Evolutionary conservation across 179 eudicot species (phyloP).

Genomic region (Heliamphora pulchella): DNA sequence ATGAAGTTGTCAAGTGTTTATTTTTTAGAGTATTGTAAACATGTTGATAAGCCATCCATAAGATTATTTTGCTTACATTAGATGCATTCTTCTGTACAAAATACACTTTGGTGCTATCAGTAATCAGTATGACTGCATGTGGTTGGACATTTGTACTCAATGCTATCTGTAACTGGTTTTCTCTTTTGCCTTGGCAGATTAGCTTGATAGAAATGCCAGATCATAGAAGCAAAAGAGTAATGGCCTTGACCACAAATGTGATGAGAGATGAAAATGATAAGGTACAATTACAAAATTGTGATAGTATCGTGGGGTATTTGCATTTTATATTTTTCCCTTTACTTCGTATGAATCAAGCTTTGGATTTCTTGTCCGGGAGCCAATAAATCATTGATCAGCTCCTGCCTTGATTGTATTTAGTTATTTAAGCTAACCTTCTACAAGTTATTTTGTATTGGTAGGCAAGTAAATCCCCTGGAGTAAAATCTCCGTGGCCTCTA

Average conservation of each 20-base stretch:
- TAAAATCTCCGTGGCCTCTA: neutral
- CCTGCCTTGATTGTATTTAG: neutral
- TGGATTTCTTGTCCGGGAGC: neutral
- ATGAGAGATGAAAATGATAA: conserved; percentile 86
- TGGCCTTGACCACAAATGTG: conserved; percentile 58
- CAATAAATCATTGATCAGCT: neutral
- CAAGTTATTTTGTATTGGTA: neutral
- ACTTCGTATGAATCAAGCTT: neutral
- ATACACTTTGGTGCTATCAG: neutral
- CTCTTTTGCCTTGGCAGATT: conserved; percentile 46
- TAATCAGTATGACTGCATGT: neutral
- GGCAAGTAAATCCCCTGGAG: neutral
- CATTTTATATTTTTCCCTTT: neutral
- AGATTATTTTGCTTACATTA: conserved; percentile 6
- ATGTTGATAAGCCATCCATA: neutral
- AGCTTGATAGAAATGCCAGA: conserved; percentile 79
- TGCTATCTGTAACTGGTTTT: conserved; percentile 6
- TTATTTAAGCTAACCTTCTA: neutral
- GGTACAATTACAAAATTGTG: conserved; percentile 31
- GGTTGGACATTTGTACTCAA: conserved; percentile 8
- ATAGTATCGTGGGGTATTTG: neutral
- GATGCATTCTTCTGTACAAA: neutral
- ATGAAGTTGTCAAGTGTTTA: neutral
- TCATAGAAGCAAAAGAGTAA: conserved; percentile 45
- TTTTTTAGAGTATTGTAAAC: neutral